Conservation (phyloP, 495 filamentous ascomycete genomes). For the Amniculicola lignicola region DNA sequence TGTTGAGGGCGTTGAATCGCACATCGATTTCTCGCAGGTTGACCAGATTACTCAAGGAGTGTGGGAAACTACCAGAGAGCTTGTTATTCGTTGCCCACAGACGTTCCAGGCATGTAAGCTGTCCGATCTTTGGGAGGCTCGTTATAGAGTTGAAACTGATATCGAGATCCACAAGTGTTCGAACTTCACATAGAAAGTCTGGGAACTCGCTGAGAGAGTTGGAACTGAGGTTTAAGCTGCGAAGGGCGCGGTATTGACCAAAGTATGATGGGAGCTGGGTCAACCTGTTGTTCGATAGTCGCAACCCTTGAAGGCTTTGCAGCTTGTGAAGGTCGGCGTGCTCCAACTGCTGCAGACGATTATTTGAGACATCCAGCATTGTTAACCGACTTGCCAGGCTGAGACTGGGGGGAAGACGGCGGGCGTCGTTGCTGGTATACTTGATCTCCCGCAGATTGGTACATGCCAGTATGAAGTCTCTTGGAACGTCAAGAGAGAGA, state of each 20-base stretch:
- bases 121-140: conserved; percentile 72
- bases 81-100: conserved; percentile 95
- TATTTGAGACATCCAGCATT: conserved; percentile 91
- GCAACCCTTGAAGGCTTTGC: conserved; percentile 78
- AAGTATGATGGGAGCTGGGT: conserved; percentile 76
- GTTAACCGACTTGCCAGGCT: conserved; percentile 77
- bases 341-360: conserved; percentile 80
- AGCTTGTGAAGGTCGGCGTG: conserved; percentile 71
- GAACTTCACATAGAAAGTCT: conserved; percentile 73
- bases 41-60: conserved; percentile 62
- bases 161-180: conserved; percentile 85
- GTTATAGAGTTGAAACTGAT: conserved; percentile 93
- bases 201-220: conserved; percentile 87
- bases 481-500: conserved; percentile 85
- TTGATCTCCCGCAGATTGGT: conserved; percentile 90
- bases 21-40: conserved; percentile 90
- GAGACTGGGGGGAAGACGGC: conserved; percentile 80
- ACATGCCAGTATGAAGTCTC: conserved; percentile 95
- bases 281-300: conserved; percentile 87
- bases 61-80: conserved; percentile 67
- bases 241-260: conserved; percentile 66
- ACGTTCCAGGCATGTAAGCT: conserved; percentile 73
- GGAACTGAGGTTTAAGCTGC: conserved; percentile 85
- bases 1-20: conserved; percentile 82
- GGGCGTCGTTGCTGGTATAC: conserved; percentile 86